phyloP scores from a whole-genome alignment of 2,329 filamentous ascomycete genomes.

The Alternaria incomplexa region DNA sequence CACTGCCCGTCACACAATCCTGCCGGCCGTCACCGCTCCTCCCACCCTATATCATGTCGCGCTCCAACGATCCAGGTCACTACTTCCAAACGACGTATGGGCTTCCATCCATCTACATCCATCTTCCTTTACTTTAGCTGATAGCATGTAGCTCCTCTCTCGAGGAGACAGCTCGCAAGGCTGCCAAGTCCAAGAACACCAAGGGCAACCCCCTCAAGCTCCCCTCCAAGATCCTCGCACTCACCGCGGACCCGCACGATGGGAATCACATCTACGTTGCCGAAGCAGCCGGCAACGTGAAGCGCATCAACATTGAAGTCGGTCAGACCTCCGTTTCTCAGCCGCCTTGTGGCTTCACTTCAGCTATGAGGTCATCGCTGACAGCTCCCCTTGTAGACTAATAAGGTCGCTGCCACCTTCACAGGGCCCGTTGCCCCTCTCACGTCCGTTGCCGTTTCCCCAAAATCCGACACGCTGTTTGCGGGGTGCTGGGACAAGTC shows the following conservation, averaged over 20 bases:
- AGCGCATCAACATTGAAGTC: slow-evolving; percentile 77
- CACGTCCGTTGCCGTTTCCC: slow-evolving; percentile 43
- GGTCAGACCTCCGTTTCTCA: slow-evolving; percentile 51
- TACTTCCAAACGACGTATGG: slow-evolving; percentile 95
- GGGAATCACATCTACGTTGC: slow-evolving; percentile 74
- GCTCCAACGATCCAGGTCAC: slow-evolving; percentile 69
- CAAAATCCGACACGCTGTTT: slow-evolving; percentile 64
- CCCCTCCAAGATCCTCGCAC: slow-evolving; percentile 84
- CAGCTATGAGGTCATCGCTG: slow-evolving; percentile 8
- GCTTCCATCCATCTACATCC: slow-evolving; percentile 11
- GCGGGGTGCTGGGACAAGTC: slow-evolving; percentile 95
- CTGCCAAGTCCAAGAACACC: slow-evolving; percentile 78
- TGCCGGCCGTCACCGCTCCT: slow-evolving; percentile 13
- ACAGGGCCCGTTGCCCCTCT: slow-evolving; percentile 80
- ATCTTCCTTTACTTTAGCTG: slow-evolving; percentile 6
- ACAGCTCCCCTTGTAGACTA: slow-evolving; percentile 25
- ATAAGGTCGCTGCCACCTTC: slow-evolving; percentile 59
- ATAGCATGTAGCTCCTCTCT: slow-evolving; percentile 54
- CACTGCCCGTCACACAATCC: background rate
- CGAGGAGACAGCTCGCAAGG: slow-evolving; percentile 65
- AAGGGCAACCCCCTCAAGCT: slow-evolving; percentile 81
- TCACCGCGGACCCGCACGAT: slow-evolving; percentile 70
- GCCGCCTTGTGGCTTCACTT: background rate
- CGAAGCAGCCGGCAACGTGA: slow-evolving; percentile 82
- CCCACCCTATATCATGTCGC: slow-evolving; percentile 38